Evolutionary conservation across 164 flowering plant genomes (phyloP).

Genomic region (Chimonanthus praecox): DNA sequence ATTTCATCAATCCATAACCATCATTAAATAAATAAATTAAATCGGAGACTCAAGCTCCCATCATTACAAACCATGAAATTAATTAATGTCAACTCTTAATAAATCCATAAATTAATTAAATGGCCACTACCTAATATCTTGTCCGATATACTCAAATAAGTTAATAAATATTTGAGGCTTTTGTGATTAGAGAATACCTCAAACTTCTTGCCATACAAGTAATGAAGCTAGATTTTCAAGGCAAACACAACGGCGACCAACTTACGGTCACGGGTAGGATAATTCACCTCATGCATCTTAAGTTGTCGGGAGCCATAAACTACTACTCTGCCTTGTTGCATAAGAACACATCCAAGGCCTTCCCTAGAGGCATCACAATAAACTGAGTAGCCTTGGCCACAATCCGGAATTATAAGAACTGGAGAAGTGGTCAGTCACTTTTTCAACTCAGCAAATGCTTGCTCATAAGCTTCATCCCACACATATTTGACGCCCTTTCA

Average conservation of each 20-base stretch:
- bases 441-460: not conserved
- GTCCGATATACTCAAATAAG: no score
- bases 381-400: not conserved
- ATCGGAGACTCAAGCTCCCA: no score
- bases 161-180: constrained; percentile 3
- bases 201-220: constrained; percentile 3
- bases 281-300: not conserved
- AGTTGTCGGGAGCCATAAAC: not conserved
- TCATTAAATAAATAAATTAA: no score
- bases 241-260: not conserved
- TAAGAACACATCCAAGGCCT: constrained; percentile 3
- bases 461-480: not conserved
- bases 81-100: no score
- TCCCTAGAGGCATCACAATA: not conserved
- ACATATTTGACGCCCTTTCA: not conserved
- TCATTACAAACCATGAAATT: no score
- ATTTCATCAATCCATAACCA: no score
- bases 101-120: no score
- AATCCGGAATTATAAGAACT: not conserved
- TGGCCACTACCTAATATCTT: no score
- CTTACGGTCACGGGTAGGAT: not conserved
- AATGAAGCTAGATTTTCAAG: not conserved
- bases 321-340: not conserved
- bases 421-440: not conserved
- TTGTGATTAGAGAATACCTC: not conserved